Percentiles rank a stretch among this genome's conserved stretches.
phyloP scores from a whole-genome alignment of 805 yeast genomes.

The Nakazawaea siamensis region DNA sequence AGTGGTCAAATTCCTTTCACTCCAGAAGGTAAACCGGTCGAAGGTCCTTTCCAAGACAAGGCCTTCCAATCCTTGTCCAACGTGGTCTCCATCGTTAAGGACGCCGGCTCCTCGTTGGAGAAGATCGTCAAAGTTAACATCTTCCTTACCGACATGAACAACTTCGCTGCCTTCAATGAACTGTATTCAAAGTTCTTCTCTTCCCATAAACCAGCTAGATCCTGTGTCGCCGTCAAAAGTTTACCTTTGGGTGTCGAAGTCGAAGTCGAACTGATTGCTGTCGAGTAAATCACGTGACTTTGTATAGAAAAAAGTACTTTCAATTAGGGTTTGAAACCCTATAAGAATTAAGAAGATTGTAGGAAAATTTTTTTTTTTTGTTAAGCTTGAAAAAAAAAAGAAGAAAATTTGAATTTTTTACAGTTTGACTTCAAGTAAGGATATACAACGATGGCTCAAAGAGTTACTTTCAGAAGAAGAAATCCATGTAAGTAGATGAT shows the following conservation, averaged over 20 bases:
- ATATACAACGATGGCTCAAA: constrained; percentile 76
- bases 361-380: constrained; percentile 1
- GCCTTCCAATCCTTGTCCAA: constrained; percentile 70
- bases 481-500: constrained; percentile 96
- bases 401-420: not conserved
- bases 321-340: no score
- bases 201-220: constrained; percentile 88
- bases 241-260: constrained; percentile 83
- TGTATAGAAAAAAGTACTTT: no score
- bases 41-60: constrained; percentile 68
- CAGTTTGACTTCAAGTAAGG: not conserved
- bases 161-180: constrained; percentile 77
- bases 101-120: constrained; percentile 76
- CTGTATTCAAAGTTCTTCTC: constrained; percentile 76
- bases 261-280: constrained; percentile 91
- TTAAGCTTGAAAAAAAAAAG: not conserved
- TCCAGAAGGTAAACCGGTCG: constrained; percentile 70
- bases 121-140: constrained; percentile 83
- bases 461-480: constrained; percentile 99
- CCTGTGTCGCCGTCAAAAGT: constrained; percentile 91
- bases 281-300: constrained; percentile 44
- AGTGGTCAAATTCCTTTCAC: constrained; percentile 95
- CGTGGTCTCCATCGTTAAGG: constrained; percentile 66
- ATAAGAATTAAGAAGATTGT: no score
- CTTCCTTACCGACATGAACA: constrained; percentile 84